These are phyloP conservation scores for Suhomyces tanzawaensis DNA, from an alignment of 805 yeast species.

Conservation along the genomic window DNA sequence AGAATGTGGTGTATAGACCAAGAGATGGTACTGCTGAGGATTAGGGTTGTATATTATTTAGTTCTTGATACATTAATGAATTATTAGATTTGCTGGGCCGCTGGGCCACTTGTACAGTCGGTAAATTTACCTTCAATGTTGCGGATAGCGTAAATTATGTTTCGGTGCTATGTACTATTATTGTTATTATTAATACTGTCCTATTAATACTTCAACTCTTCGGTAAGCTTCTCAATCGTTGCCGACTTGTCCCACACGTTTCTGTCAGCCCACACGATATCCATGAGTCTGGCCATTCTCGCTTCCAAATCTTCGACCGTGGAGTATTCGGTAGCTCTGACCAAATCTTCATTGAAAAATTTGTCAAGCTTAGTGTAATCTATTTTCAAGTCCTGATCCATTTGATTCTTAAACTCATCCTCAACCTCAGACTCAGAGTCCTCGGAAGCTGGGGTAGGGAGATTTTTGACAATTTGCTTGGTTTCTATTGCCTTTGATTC, in stretches of 20 bases:
- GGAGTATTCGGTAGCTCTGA: slow-evolving; percentile 30
- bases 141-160: no score
- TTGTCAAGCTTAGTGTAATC: slow-evolving; percentile 15
- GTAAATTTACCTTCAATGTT: no score
- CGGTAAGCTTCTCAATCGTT: slow-evolving; percentile 32
- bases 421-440: slow-evolving; percentile 37
- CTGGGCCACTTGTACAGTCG: neutral
- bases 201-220: slow-evolving; percentile 9
- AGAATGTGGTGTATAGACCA: slow-evolving; percentile 85
- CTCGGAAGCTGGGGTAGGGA: neutral
- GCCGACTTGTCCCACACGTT: slow-evolving; percentile 42
- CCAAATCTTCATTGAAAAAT: slow-evolving; percentile 26
- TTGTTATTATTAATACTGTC: no score
- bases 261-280: slow-evolving; percentile 69
- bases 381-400: slow-evolving; percentile 49
- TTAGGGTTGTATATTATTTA: slow-evolving; percentile 19
- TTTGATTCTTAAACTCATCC: slow-evolving; percentile 43
- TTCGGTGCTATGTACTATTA: no score
- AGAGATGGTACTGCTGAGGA: slow-evolving; percentile 87
- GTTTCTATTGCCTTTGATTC: neutral
- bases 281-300: slow-evolving; percentile 64
- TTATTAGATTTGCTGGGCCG: neutral
- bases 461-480: neutral
- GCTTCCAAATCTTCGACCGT: slow-evolving; percentile 39
- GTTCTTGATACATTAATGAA: neutral